A percentile compares a stretch with the other conserved stretches of the same genome.
These are phyloP conservation scores for Karstenula rhodostoma DNA, from an alignment of 2,329 filamentous ascomycete genomes.

Conservation along the genomic window DNA sequence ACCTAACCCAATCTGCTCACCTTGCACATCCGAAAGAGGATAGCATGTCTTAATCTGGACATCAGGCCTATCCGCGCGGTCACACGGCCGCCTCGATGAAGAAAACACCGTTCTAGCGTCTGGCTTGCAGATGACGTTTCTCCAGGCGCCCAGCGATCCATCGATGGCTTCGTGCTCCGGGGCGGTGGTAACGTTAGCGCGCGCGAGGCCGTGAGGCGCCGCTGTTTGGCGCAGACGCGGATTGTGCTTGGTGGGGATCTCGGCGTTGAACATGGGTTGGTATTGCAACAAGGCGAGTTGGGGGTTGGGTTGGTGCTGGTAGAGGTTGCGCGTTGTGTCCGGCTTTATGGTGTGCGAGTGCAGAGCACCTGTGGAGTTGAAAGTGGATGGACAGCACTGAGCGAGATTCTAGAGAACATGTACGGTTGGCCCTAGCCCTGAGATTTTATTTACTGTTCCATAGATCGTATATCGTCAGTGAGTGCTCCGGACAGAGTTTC, in stretches of 20 bases:
- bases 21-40: not conserved
- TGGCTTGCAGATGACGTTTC: not conserved
- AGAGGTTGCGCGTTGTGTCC: not conserved
- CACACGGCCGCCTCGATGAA: not conserved
- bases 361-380: no score
- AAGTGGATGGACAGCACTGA: no score
- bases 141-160: not conserved
- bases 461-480: no score
- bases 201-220: conserved; percentile 1
- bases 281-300: no score
- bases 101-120: not conserved
- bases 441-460: no score
- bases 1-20: not conserved
- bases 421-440: no score
- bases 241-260: not conserved
- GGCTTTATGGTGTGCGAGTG: no score
- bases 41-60: not conserved
- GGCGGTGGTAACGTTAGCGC: conserved; percentile 8
- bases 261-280: not conserved
- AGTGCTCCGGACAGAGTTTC: no score
- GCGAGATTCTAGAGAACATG: no score
- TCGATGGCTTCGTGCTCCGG: conserved; percentile 3
- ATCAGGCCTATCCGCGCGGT: not conserved
- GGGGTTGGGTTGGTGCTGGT: not conserved
- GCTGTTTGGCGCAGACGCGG: conserved; percentile 9